Percentiles rank a stretch among this genome's conserved stretches.
Evolutionary conservation across 2,329 filamentous ascomycete species (phyloP).

Genomic region (Drechslerella coelobrocha): DNA sequence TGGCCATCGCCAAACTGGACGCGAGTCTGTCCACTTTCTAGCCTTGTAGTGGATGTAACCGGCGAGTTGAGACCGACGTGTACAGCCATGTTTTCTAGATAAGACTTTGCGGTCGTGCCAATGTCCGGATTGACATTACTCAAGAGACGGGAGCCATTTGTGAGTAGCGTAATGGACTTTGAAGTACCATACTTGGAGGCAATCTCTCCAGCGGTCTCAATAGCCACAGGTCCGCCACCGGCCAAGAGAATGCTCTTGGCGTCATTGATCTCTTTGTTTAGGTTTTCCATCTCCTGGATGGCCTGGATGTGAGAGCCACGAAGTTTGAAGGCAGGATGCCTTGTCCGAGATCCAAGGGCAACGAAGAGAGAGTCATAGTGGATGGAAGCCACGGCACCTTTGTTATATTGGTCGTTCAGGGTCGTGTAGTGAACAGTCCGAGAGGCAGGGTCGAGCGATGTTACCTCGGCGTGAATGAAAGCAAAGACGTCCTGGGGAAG

Average conservation of each 20-base stretch:
- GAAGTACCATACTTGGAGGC: conserved; percentile 29
- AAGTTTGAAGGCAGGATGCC: conserved; percentile 33
- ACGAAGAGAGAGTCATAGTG: conserved; percentile 46
- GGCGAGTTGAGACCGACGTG: conserved; percentile 21
- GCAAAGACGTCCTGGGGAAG: conserved; percentile 29
- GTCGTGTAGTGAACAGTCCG: conserved; percentile 36
- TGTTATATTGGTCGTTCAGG: conserved; percentile 36
- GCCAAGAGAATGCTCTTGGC: conserved; percentile 42
- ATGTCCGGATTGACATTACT: conserved; percentile 44
- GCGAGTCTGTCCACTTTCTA: conserved; percentile 38
- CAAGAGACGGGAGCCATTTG: conserved; percentile 34
- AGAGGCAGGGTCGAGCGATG: conserved; percentile 25
- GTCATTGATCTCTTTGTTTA: conserved; percentile 31
- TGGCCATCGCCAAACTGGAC: conserved; percentile 28
- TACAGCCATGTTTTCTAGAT: conserved; percentile 34
- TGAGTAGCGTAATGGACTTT: conserved; percentile 40
- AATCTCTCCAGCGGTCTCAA: conserved; percentile 43
- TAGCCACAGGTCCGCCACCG: conserved; percentile 32
- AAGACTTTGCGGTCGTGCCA: conserved; percentile 36
- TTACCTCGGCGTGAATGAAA: conserved; percentile 41
- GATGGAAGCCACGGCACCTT: conserved; percentile 26
- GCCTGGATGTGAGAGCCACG: conserved; percentile 26
- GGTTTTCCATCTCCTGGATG: conserved; percentile 26
- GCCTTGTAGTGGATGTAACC: conserved; percentile 19
- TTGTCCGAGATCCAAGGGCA: conserved; percentile 28